A percentile compares a stretch with the other conserved stretches of the same genome.
Evolutionary conservation across 2,329 filamentous ascomycete species (phyloP).

Genomic region (Trichophyton verrucosum): DNA sequence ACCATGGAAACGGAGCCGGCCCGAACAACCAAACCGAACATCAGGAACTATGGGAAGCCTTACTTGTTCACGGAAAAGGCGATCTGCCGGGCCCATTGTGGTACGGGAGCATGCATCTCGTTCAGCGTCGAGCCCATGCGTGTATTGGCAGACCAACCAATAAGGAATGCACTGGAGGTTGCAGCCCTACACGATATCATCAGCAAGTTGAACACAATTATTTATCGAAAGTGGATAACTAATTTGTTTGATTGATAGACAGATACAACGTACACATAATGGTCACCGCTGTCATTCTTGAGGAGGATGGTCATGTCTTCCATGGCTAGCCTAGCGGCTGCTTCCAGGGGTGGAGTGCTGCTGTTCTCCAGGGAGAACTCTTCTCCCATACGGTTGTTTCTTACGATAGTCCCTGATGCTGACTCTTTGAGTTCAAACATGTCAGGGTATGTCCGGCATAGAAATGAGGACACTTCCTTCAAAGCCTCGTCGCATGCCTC

Average conservation of each 20-base stretch:
- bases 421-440: constrained; percentile 28
- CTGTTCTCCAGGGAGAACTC: constrained; percentile 25
- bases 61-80: constrained; percentile 34
- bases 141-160: constrained; percentile 39
- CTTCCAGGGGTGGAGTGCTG: constrained; percentile 36
- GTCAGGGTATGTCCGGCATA: constrained; percentile 33
- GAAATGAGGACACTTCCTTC: constrained; percentile 34
- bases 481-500: constrained; percentile 38
- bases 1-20: background rate
- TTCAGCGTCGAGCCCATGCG: constrained; percentile 40
- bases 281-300: constrained; percentile 35
- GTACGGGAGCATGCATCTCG: constrained; percentile 36
- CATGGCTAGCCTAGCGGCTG: constrained; percentile 38
- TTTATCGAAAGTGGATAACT: background rate
- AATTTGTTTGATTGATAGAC: background rate
- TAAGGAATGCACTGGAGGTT: constrained; percentile 42
- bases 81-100: constrained; percentile 39
- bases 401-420: constrained; percentile 22
- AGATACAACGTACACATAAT: constrained; percentile 32
- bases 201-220: background rate
- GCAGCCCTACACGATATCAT: constrained; percentile 28
- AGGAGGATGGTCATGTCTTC: constrained; percentile 42
- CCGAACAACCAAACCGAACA: background rate
- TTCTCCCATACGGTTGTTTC: constrained; percentile 36
- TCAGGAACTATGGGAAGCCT: constrained; percentile 12